These are phyloP conservation scores for Lyophyllum atratum DNA, from an alignment of 768 basidiomycete species.

Conservation along the genomic window DNA sequence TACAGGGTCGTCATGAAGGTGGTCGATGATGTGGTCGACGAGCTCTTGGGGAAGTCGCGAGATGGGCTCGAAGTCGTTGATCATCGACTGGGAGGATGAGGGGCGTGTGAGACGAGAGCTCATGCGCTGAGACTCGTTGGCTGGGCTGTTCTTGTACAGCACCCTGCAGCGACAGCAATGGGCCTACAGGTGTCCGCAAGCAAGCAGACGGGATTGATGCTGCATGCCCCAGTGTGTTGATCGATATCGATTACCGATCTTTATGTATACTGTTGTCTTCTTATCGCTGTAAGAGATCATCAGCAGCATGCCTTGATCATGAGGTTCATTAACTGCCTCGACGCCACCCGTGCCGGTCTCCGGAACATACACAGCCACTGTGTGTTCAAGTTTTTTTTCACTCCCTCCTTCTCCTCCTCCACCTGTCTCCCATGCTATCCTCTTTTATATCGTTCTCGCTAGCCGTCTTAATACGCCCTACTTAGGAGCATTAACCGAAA, in stretches of 20 bases:
- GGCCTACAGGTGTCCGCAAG: slow-evolving; percentile 13
- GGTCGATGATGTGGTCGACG: slow-evolving; percentile 48
- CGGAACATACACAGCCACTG: slow-evolving; percentile 12
- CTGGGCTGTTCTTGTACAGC: slow-evolving; percentile 12
- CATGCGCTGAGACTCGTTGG: slow-evolving; percentile 12
- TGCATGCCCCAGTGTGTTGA: slow-evolving; percentile 19
- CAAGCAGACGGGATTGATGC: slow-evolving; percentile 13
- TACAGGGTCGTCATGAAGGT: slow-evolving; percentile 35
- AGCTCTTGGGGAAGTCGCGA: slow-evolving; percentile 44
- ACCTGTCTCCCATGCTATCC: not conserved
- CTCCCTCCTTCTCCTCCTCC: not conserved
- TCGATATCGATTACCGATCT: slow-evolving; percentile 21
- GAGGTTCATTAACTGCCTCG: slow-evolving; percentile 1
- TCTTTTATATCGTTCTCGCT: not conserved
- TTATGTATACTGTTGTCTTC: slow-evolving; percentile 15
- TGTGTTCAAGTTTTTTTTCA: not conserved
- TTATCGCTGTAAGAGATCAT: slow-evolving; percentile 18
- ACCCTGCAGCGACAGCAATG: slow-evolving; percentile 5
- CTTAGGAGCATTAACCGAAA: not conserved
- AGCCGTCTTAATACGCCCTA: not conserved
- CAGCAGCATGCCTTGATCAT: slow-evolving; percentile 18
- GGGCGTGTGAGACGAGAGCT: slow-evolving; percentile 2
- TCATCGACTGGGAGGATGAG: slow-evolving; percentile 13
- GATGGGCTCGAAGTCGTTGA: slow-evolving; percentile 8
- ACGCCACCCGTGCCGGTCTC: slow-evolving; percentile 15